A percentile compares a stretch with the other conserved stretches of the same genome.
These are phyloP conservation scores for Suillus cothurnatus DNA, from an alignment of 768 basidiomycete genomes.

Conservation along the genomic window DNA sequence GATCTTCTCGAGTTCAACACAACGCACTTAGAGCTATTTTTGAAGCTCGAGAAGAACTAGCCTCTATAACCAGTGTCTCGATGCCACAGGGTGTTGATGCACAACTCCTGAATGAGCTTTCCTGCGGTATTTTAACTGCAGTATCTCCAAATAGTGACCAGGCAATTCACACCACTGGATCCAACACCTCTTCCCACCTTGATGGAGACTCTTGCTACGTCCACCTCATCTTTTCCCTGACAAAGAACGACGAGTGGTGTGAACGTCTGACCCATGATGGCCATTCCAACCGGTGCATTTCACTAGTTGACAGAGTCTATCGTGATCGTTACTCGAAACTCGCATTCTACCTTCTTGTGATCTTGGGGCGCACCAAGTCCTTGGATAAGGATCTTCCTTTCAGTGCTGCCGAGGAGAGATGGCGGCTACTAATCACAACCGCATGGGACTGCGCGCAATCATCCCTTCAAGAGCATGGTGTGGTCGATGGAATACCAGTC, in stretches of 20 bases:
- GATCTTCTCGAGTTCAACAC: not conserved
- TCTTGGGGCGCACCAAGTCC: not conserved
- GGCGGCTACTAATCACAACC: not conserved
- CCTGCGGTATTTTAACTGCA: not conserved
- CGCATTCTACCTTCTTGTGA: not conserved
- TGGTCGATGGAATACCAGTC: not conserved
- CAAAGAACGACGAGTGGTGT: not conserved
- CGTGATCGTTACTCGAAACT: not conserved
- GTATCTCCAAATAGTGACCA: not conserved
- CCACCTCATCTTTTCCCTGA: not conserved
- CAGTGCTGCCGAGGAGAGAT: not conserved
- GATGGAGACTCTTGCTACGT: not conserved
- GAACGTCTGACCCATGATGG: not conserved
- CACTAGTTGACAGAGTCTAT: not conserved
- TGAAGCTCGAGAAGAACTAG: not conserved
- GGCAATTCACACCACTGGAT: not conserved
- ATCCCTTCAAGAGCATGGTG: not conserved
- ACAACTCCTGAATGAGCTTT: not conserved
- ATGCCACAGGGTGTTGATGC: not conserved
- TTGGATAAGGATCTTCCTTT: not conserved
- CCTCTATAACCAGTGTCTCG: not conserved
- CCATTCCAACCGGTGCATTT: not conserved
- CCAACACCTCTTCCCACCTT: not conserved
- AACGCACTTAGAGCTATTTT: not conserved
- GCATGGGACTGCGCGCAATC: not conserved